Conservation (phyloP, 2,329 filamentous ascomycete species). For the Trichoderma breve region DNA sequence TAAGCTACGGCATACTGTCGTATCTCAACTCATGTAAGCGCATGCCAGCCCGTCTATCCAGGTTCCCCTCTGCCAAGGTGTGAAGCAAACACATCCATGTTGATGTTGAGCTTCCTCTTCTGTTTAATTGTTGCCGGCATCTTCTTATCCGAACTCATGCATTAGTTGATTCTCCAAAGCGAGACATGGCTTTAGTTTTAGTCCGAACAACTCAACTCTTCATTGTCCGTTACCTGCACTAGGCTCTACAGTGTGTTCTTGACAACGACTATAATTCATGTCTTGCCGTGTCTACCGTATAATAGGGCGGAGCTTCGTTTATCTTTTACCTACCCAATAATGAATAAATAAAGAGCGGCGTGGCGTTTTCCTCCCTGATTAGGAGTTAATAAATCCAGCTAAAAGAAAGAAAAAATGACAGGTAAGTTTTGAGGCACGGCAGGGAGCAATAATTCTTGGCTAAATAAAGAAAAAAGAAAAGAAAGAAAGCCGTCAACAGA, state of each 20-base stretch:
- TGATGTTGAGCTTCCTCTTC: neutral
- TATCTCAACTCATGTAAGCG: neutral
- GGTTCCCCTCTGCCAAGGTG: neutral
- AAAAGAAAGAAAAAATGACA: neutral
- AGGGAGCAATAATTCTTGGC: neutral
- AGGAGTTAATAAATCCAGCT: neutral
- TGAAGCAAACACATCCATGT: neutral
- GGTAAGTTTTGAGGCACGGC: neutral
- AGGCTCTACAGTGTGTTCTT: neutral
- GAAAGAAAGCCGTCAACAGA: neutral
- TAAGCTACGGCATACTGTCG: neutral
- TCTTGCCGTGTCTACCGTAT: neutral
- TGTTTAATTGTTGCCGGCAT: neutral
- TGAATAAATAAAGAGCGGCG: neutral
- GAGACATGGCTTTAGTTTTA: neutral
- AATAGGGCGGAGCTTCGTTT: neutral
- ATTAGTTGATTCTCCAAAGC: neutral
- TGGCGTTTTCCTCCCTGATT: constrained; percentile 1
- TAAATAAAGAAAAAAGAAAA: neutral
- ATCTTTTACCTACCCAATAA: neutral
- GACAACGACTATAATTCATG: neutral
- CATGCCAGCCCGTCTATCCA: neutral
- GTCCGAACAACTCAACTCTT: neutral
- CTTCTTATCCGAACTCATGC: neutral
- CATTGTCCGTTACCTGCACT: neutral